Base-by-base conservation (phyloP, 805 yeast genomes). In the Saccharomycopsis fibuligera region DNA sequence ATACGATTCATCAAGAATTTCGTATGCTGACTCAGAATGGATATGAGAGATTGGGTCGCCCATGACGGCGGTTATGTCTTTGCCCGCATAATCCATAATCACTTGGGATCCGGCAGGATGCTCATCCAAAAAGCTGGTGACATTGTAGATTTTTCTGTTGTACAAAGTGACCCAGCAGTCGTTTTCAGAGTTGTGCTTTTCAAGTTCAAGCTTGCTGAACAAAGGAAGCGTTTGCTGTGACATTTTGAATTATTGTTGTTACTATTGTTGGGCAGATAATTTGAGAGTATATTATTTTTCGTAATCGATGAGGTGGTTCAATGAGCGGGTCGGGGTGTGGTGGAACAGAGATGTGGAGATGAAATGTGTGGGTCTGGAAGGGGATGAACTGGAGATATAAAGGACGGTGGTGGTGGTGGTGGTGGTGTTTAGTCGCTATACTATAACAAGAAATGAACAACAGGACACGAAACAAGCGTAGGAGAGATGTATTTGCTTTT, bases 11-110 rank as follows among this genome's bases (percentile, higher is more conserved):
- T 83, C 86, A 54, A 91, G 69, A 75, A 90, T 83, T 45, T 86
- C 93, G 63, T 86, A 84, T 1, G 97, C 95, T 41, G 83, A 69
- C 54, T 86, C 91, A 3, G 93, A 81, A 64, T 91, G 96, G 44
- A 75, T 79, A 62, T 90, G 96, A 33, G 82, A 72, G 2, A 68
- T 68, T 19, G 69, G 70, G 60, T 91, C 97, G 5, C 82, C 79
- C 56, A 53, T 53, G 5, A 53, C 43, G 4, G 41, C 37, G 14
- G 56, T 53, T 8, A 50, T 38, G 25, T 78, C 84, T 55, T 74
- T 70, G 21, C 84, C 87, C 33, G 78, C 81, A 56, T 75, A 75
- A 3, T 75, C 78, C 47, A 75, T 51, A 42, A 81, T 72, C n/a
- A 79, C 55, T 49, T 78, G 83, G 4, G 67, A 70, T 23, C 87